Percentiles rank a stretch among this genome's conserved stretches.
Evolutionary conservation across 495 filamentous ascomycete species (phyloP).

Genomic region (Cudoniella acicularis): DNA sequence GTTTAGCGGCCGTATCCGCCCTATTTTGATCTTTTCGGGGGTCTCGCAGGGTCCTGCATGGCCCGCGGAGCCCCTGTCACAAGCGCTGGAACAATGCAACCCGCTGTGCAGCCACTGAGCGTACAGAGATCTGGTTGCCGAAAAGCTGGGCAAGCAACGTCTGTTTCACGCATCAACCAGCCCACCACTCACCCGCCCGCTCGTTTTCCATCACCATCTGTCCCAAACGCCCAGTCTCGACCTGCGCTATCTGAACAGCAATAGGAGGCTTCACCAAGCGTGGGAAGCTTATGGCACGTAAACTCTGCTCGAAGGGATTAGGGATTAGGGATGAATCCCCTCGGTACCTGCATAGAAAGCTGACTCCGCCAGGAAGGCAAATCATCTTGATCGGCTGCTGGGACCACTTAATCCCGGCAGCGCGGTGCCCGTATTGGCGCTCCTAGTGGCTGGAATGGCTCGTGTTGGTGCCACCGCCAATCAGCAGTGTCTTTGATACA

Average conservation of each 20-base stretch:
- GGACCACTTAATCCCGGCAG: not conserved
- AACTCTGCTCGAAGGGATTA: no score
- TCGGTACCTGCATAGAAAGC: no score
- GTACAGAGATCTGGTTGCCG: not conserved
- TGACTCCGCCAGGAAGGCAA: not conserved
- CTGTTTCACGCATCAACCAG: not conserved
- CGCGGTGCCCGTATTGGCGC: no score
- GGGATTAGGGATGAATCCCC: no score
- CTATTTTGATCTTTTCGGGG: not conserved
- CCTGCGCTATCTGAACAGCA: not conserved
- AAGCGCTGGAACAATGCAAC: not conserved
- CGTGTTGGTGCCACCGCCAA: not conserved
- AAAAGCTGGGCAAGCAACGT: not conserved
- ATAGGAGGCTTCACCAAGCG: no score
- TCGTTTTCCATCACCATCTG: not conserved
- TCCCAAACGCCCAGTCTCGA: no score
- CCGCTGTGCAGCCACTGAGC: not conserved
- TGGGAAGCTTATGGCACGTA: no score
- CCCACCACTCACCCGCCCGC: not conserved
- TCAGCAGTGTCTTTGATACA: not conserved
- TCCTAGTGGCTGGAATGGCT: not conserved
- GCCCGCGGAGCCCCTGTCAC: not conserved
- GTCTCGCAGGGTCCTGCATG: not conserved
- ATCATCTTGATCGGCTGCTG: not conserved
- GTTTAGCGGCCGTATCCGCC: not conserved